These are phyloP conservation scores for Millerozyma acaciae DNA, from an alignment of 805 yeast genomes.

Conservation along the genomic window DNA sequence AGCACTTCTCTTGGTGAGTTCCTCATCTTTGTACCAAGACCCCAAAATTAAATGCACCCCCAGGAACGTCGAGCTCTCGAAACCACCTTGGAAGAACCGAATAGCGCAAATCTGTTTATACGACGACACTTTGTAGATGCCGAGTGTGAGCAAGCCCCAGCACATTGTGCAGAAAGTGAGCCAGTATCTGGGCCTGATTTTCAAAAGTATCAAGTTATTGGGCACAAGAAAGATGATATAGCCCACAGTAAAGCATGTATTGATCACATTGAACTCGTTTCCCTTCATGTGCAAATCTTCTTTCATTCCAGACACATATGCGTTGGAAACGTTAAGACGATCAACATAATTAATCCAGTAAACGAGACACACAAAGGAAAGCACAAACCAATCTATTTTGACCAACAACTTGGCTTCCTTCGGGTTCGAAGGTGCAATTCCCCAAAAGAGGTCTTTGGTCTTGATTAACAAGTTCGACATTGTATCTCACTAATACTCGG, in stretches of 20 bases:
- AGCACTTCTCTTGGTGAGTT: conserved; percentile 49
- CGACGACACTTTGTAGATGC: conserved; percentile 44
- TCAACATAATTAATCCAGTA: conserved; percentile 56
- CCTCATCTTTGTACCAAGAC: conserved; percentile 48
- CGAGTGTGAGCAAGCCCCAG: conserved; percentile 57
- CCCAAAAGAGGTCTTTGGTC: conserved; percentile 26
- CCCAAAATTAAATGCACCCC: conserved; percentile 56
- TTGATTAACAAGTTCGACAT: too few relatives aligned
- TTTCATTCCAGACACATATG: conserved; percentile 67
- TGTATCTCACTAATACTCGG: too few relatives aligned
- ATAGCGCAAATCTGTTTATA: conserved; percentile 51
- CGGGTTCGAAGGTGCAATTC: conserved; percentile 26
- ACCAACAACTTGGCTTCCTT: conserved; percentile 27
- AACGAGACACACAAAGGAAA: conserved; percentile 37
- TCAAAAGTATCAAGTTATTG: conserved; percentile 49
- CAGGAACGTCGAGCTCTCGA: conserved; percentile 54
- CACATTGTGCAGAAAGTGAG: conserved; percentile 48
- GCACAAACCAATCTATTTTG: conserved; percentile 39
- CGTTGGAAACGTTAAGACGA: conserved; percentile 35
- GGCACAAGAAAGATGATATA: conserved; percentile 62
- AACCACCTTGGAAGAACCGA: conserved; percentile 57
- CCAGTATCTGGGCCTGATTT: conserved; percentile 56
- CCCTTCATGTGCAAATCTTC: conserved; percentile 49
- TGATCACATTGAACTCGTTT: conserved; percentile 47
- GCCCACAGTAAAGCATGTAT: conserved; percentile 58